A percentile compares a stretch with the other conserved stretches of the same genome.
Evolutionary conservation across 129 eudicot species (phyloP).

Genomic region (Pittosporum tobira): DNA sequence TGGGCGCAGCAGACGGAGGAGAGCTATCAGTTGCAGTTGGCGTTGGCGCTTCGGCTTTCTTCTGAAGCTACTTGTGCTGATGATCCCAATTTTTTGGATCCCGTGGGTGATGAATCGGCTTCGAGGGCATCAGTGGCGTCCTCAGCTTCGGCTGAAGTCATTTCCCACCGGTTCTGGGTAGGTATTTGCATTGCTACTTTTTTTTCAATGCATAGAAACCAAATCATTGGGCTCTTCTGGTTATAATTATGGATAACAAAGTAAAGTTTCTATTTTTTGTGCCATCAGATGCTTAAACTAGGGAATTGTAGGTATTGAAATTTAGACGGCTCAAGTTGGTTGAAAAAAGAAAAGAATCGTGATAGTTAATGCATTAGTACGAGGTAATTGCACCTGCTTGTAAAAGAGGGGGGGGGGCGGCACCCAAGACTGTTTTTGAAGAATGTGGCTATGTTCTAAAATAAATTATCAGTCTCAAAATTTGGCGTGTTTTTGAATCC

Average conservation of each 20-base stretch:
- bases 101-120: conserved; percentile 35
- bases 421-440: background rate
- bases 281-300: background rate
- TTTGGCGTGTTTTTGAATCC: background rate
- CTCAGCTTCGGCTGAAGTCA: conserved; percentile 36
- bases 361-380: background rate
- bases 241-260: no score
- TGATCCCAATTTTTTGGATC: conserved; percentile 77
- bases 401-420: background rate
- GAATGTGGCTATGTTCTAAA: background rate
- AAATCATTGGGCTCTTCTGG: background rate
- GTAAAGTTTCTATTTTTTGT: no score
- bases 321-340: background rate
- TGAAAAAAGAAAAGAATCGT: no score
- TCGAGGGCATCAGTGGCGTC: conserved; percentile 22
- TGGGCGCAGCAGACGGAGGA: conserved; percentile 99
- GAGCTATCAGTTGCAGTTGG: conserved; percentile 82
- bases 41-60: conserved; percentile 78
- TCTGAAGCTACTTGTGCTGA: conserved; percentile 74
- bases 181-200: background rate
- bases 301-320: background rate
- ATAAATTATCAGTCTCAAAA: background rate
- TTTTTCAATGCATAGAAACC: background rate
- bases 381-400: background rate
- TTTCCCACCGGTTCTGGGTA: conserved; percentile 93